Percentiles rank a stretch among this genome's conserved stretches.
These are phyloP conservation scores for Hammondia hammondi DNA, from an alignment of 169 alveolate genomes.

Conservation along the genomic window DNA sequence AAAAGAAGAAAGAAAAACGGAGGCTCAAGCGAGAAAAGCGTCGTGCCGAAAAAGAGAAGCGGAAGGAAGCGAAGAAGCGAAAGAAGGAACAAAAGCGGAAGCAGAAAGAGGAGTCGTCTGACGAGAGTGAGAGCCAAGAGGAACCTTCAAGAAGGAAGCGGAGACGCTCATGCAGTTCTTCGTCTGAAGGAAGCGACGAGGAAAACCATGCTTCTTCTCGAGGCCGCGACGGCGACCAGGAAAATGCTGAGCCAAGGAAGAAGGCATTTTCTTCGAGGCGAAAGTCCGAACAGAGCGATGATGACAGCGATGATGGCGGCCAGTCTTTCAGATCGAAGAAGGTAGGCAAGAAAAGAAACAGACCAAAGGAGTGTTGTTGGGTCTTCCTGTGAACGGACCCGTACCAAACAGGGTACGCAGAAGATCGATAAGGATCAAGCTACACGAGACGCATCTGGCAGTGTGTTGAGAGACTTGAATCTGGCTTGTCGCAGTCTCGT, in stretches of 20 bases:
- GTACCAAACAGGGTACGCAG: too few species aligned
- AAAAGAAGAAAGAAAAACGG: conserved; percentile 37
- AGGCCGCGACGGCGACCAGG: background rate
- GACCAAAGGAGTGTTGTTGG: too few species aligned
- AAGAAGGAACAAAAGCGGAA: background rate
- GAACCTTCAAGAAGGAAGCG: background rate
- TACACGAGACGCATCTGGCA: too few species aligned
- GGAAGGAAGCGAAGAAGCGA: background rate
- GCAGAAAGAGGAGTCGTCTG: background rate
- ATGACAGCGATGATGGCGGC: too few species aligned
- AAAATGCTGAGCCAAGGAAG: background rate
- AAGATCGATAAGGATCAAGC: too few species aligned
- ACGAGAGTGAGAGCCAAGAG: background rate
- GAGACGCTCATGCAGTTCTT: background rate
- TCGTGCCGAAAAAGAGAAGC: background rate
- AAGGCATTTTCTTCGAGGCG: background rate
- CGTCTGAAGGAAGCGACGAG: background rate
- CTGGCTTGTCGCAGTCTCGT: too few species aligned
- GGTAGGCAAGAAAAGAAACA: too few species aligned
- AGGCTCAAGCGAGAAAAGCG: conserved; percentile 20
- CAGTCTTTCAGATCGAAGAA: too few species aligned
- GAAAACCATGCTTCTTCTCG: background rate
- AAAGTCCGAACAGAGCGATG: too few species aligned
- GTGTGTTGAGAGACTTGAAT: too few species aligned
- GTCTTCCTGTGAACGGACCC: too few species aligned